Conservation (phyloP, 2,329 filamentous ascomycete species). For the Aplosporella prunicola region DNA sequence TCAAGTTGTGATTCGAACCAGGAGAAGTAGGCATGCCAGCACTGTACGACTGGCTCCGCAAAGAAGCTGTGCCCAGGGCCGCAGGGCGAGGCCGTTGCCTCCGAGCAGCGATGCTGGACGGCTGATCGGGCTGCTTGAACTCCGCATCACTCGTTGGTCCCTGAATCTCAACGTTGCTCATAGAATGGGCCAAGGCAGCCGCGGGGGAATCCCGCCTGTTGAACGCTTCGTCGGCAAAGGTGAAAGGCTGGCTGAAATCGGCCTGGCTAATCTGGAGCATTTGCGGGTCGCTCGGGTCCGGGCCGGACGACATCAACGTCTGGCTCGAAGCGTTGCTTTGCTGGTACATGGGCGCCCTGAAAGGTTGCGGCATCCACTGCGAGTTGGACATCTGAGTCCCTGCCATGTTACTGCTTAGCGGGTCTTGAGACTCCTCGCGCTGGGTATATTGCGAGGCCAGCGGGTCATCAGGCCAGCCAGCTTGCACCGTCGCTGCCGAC, state of each 20-base stretch:
- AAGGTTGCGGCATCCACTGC: constrained; percentile 15
- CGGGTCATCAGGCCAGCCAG: constrained; percentile 26
- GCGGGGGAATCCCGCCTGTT: constrained; percentile 30
- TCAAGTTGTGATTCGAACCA: constrained; percentile 14
- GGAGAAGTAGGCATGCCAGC: constrained; percentile 32
- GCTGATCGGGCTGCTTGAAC: constrained; percentile 29
- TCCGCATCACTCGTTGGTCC: constrained; percentile 19
- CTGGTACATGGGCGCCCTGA: constrained; percentile 24
- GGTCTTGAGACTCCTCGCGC: constrained; percentile 16
- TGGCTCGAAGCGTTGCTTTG: constrained; percentile 28
- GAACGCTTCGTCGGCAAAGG: constrained; percentile 25
- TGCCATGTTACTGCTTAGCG: constrained; percentile 2
- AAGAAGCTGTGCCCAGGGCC: constrained; percentile 30
- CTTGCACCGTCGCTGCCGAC: constrained; percentile 28
- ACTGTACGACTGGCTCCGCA: constrained; percentile 34
- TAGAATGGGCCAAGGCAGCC: constrained; percentile 29
- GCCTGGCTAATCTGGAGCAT: constrained; percentile 23
- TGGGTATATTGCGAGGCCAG: constrained; percentile 15
- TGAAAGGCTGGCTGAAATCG: constrained; percentile 23
- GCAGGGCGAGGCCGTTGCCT: constrained; percentile 31
- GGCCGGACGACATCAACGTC: constrained; percentile 23
- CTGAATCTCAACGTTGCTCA: constrained; percentile 30
- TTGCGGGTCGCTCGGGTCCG: constrained; percentile 20
- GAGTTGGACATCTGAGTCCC: not conserved
- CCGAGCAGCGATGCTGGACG: constrained; percentile 33